Evolutionary conservation across 2,329 filamentous ascomycete genomes (phyloP).

Genomic region (Rutstroemia sp.): DNA sequence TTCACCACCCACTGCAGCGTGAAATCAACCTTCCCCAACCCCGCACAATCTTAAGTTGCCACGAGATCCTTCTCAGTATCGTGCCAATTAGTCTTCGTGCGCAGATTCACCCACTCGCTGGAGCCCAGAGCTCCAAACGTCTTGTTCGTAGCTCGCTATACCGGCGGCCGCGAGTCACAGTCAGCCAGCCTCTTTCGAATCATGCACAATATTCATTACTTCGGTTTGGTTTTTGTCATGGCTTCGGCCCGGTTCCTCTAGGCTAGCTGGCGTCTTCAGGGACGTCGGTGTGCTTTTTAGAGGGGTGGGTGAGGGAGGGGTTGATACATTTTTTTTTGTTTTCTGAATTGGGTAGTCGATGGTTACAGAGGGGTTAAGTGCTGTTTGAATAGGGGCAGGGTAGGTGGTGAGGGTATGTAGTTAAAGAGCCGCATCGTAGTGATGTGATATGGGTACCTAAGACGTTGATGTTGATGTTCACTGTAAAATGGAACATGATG

Average conservation of each 20-base stretch:
- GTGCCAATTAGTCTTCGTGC: slow-evolving; percentile 97
- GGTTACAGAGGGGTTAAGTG: background rate
- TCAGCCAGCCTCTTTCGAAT: slow-evolving; percentile 13
- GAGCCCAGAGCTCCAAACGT: slow-evolving; percentile 31
- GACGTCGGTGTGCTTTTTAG: background rate
- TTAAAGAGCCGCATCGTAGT: no score
- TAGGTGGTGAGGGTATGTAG: background rate
- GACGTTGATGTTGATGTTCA: background rate
- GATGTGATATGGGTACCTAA: no score
- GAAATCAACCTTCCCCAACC: background rate
- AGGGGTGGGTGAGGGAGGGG: background rate
- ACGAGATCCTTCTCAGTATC: slow-evolving; percentile 67
- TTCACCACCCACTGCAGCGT: background rate
- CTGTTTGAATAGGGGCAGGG: background rate
- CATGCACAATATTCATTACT: no score
- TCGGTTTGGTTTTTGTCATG: no score
- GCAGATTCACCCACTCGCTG: slow-evolving; percentile 43
- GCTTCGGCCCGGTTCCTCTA: background rate
- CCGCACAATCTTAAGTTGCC: slow-evolving; percentile 96
- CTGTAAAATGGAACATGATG: no score
- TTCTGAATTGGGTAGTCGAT: no score
- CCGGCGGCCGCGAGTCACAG: slow-evolving; percentile 19
- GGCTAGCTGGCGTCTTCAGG: background rate
- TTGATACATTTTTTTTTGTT: slow-evolving; percentile 1
- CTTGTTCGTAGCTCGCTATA: slow-evolving; percentile 29